phyloP scores from a whole-genome alignment of 2,329 filamentous ascomycete species.

The Fusarium newnesense region DNA sequence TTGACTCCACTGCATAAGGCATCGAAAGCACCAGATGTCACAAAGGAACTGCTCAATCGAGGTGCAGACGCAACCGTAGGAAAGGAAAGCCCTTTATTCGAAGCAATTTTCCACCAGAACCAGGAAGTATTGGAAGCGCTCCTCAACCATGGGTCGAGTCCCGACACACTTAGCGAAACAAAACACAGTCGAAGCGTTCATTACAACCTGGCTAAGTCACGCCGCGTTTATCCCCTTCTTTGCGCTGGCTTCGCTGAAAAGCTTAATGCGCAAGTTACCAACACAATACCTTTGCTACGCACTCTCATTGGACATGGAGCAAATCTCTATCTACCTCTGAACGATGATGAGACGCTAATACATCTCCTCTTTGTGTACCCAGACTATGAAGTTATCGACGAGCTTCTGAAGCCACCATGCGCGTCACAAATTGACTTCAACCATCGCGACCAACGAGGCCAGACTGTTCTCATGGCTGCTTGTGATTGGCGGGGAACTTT shows the following conservation, averaged over 20 bases:
- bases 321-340: slow-evolving; percentile 31
- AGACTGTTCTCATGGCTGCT: slow-evolving; percentile 35
- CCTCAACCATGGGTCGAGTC: slow-evolving; percentile 21
- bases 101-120: slow-evolving; percentile 17
- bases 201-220: not conserved
- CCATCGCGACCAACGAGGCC: slow-evolving; percentile 25
- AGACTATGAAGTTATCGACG: not conserved
- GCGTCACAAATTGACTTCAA: slow-evolving; percentile 32
- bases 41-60: slow-evolving; percentile 9
- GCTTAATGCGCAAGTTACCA: rapidly evolving
- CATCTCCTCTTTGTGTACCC: slow-evolving; percentile 31
- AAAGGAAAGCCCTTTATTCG: slow-evolving; percentile 17
- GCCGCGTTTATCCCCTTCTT: slow-evolving; percentile 20
- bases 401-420: slow-evolving; percentile 27
- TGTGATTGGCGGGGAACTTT: slow-evolving; percentile 10
- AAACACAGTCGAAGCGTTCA: not conserved
- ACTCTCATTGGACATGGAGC: slow-evolving; percentile 22
- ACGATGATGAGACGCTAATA: slow-evolving; percentile 28
- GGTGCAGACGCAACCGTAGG: slow-evolving; percentile 15
- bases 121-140: slow-evolving; percentile 13
- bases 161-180: slow-evolving; percentile 8
- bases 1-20: slow-evolving; percentile 22
- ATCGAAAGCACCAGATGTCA: not conserved
- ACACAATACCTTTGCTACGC: slow-evolving; percentile 6
- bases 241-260: not conserved